These are phyloP conservation scores for Colletotrichum plurivorum DNA, from an alignment of 2,329 filamentous ascomycete species.

Conservation along the genomic window DNA sequence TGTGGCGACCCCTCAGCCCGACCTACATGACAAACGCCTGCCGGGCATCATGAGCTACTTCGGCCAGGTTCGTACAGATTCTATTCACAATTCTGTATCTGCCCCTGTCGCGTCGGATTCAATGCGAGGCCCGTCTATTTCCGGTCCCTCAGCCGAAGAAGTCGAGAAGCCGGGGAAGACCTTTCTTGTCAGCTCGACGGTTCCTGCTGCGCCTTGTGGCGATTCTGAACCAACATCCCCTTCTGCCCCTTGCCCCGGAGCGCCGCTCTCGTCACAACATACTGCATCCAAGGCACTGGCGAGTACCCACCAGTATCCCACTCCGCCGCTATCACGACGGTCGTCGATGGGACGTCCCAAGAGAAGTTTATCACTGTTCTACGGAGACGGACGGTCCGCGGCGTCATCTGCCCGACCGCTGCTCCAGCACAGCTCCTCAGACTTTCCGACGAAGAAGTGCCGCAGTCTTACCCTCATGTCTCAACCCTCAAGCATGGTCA, in stretches of 20 bases:
- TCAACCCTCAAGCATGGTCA: constrained; percentile 76
- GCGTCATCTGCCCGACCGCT: constrained; percentile 52
- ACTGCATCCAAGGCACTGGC: constrained; percentile 34
- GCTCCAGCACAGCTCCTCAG: constrained; percentile 60
- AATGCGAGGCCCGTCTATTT: constrained; percentile 30
- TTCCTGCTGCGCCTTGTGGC: constrained; percentile 36
- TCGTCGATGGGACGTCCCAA: constrained; percentile 40
- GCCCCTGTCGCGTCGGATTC: constrained; percentile 50
- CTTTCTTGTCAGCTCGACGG: constrained; percentile 36
- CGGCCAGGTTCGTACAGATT: constrained; percentile 97
- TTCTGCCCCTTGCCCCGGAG: constrained; percentile 25
- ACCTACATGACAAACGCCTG: constrained; percentile 93
- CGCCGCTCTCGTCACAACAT: constrained; percentile 22
- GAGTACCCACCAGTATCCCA: constrained; percentile 39
- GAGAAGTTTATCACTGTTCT: constrained; percentile 48
- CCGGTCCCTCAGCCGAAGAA: constrained; percentile 38
- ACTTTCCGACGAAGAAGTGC: constrained; percentile 57
- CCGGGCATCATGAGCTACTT: constrained; percentile 98
- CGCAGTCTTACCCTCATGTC: constrained; percentile 63
- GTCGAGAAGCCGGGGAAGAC: constrained; percentile 31
- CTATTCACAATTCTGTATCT: constrained; percentile 55
- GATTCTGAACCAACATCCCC: constrained; percentile 38
- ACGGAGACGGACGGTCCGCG: constrained; percentile 50
- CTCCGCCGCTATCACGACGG: constrained; percentile 42
- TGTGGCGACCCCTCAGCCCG: constrained; percentile 92